Conservation (phyloP, 257 asterid species). For the Solanum virginianum region DNA sequence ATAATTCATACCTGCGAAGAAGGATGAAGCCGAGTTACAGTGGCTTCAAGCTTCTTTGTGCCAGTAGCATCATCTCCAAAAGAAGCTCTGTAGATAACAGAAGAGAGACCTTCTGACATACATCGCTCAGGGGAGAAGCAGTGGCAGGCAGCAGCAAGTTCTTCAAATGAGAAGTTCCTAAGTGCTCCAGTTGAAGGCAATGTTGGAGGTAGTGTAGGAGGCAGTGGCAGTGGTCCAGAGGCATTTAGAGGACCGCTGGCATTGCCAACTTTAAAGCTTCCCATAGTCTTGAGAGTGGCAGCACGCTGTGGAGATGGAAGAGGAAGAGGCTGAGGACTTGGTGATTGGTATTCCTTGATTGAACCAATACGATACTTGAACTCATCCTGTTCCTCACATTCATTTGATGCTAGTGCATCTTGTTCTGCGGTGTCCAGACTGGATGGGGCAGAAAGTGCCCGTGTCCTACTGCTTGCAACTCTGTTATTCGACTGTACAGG, state of each 20-base stretch:
- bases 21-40: conserved; percentile 71
- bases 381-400: conserved; percentile 62
- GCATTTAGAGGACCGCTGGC: conserved; percentile 51
- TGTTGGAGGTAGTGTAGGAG: conserved; percentile 49
- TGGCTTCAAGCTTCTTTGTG: conserved; percentile 64
- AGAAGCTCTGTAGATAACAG: conserved; percentile 77
- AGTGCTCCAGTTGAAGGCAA: conserved; percentile 36
- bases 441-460: conserved; percentile 77
- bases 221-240: conserved; percentile 87
- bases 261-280: conserved; percentile 58
- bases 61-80: conserved; percentile 53
- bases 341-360: conserved; percentile 52
- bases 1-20: conserved; percentile 39
- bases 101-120: conserved; percentile 86
- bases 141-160: conserved; percentile 83
- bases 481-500: conserved; percentile 26
- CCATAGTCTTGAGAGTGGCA: conserved; percentile 37
- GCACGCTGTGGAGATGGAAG: conserved; percentile 63
- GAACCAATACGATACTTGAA: conserved; percentile 49
- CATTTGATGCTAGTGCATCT: conserved; percentile 34
- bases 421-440: conserved; percentile 59
- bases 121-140: conserved; percentile 83
- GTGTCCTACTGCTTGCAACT: conserved; percentile 29
- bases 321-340: conserved; percentile 89
- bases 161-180: conserved; percentile 54